Percentiles rank a stretch among this genome's conserved stretches.
phyloP scores from a whole-genome alignment of 78 protist genomes.

The Tieghemostelium lacteum region DNA sequence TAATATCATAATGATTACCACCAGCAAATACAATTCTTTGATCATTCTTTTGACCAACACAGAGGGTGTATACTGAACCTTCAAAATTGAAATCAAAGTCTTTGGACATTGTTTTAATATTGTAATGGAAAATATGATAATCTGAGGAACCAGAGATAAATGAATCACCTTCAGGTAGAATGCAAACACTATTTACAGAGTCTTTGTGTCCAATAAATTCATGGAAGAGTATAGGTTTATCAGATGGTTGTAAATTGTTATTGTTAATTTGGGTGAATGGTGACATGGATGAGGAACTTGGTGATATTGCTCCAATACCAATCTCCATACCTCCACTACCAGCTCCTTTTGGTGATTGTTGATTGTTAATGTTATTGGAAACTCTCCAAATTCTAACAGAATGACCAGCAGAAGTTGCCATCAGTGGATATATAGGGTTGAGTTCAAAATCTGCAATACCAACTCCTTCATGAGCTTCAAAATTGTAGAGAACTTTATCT shows the following conservation, averaged over 20 bases:
- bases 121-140: constrained; percentile 2
- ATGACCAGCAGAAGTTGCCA: constrained; percentile 8
- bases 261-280: too few species aligned
- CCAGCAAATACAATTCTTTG: constrained; percentile 15
- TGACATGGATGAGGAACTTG: too few species aligned
- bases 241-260: too few species aligned
- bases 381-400: constrained; percentile 26
- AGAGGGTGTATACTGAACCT: constrained; percentile 18
- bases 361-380: background rate
- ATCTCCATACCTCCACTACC: too few species aligned
- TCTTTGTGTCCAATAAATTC: constrained; percentile 17
- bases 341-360: too few species aligned
- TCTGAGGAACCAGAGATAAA: background rate
- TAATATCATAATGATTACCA: constrained; percentile 37
- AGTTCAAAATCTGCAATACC: background rate
- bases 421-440: background rate
- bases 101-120: constrained; percentile 10
- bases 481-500: background rate
- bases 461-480: background rate
- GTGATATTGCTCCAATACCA: too few species aligned
- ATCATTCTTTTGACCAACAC: background rate
- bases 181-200: background rate
- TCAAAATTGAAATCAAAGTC: constrained; percentile 13
- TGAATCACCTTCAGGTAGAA: background rate
- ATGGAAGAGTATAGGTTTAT: constrained; percentile 3